Conservation (phyloP, 352 stramenopile genomes). For the Phytophthora pini region DNA sequence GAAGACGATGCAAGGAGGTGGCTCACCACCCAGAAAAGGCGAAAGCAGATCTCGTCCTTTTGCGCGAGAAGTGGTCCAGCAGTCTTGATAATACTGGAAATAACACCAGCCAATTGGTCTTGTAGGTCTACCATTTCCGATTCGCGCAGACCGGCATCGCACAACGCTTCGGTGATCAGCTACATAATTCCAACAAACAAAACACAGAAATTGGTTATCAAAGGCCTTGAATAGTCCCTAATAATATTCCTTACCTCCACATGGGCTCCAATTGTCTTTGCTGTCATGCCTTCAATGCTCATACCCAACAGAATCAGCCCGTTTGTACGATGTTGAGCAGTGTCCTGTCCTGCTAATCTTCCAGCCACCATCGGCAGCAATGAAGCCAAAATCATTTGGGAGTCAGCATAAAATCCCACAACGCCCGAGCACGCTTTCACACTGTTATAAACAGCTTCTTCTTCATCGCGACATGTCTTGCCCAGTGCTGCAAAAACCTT, state of each 20-base stretch:
- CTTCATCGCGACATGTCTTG: slow-evolving; percentile 82
- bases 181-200: slow-evolving; percentile 22
- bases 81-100: slow-evolving; percentile 69
- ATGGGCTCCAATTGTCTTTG: slow-evolving; percentile 61
- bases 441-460: slow-evolving; percentile 62
- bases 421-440: slow-evolving; percentile 71
- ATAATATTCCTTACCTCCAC: slow-evolving; percentile 48
- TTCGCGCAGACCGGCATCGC: slow-evolving; percentile 69
- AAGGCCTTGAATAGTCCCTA: neutral
- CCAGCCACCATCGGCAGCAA: slow-evolving; percentile 78
- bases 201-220: slow-evolving; percentile 3
- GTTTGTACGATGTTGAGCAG: slow-evolving; percentile 79
- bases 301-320: slow-evolving; percentile 80
- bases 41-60: slow-evolving; percentile 64
- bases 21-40: slow-evolving; percentile 84
- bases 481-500: slow-evolving; percentile 75
- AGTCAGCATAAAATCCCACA: slow-evolving; percentile 75
- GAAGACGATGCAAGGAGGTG: slow-evolving; percentile 69
- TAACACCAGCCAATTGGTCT: slow-evolving; percentile 66
- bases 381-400: slow-evolving; percentile 75
- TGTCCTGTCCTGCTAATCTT: slow-evolving; percentile 74
- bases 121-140: slow-evolving; percentile 78
- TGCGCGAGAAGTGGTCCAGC: slow-evolving; percentile 45
- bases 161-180: slow-evolving; percentile 78
- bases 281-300: slow-evolving; percentile 83